Evolutionary conservation across 192 early-diverging fungal genomes (phyloP), one percentile per base, ranked within the genome.

Genomic region (Coemansia sp.): DNA sequence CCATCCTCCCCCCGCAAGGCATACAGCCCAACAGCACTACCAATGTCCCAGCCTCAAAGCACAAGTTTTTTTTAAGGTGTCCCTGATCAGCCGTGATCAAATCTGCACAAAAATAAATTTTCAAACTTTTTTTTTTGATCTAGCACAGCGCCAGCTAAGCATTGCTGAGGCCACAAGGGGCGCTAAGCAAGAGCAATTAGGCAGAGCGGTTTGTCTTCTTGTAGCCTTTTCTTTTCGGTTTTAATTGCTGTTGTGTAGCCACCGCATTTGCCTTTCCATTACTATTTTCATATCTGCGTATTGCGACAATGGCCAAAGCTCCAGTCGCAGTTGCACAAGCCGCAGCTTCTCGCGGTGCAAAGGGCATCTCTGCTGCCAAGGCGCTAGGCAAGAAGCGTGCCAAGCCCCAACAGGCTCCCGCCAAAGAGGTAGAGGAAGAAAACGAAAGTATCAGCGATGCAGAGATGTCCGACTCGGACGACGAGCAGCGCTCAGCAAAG

Each of bases 401-500:
- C 65, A 28, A 59, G 40, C 31, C 16, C 42, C 65, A 59, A 40
- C 57, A 59, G 56, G 45, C 23, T 24, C 48, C 48, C 23, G 26
- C 37, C 33, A 34, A 66, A 31, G 23, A 61, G 28, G 58, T 60
- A 21, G 43, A 67, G 13, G 18, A 64, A 21, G 59, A 50, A 10
- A 50, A 21, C 48, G 48, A 50, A 10, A 50, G 48, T 36, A 56
- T 58, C 34, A 59, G 62, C 62, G 69, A 70, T 2, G 57, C 36
- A 5, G 66, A 63, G 14, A 55, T 57, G 48, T n/a, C 18, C 23
- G 60, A 67, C 26, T 28, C 6, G 9, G 50, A 43, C 9, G 51
- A 61, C 2, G 46, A 35, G 36, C 34, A 18, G 11, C 16, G 35
- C 7, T 51, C 50, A 11, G 66, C 63, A 45, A 60, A 62, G 34